These are phyloP conservation scores for Bromus sterilis DNA, from an alignment of 176 grass and related monocot species.

Conservation along the genomic window DNA sequence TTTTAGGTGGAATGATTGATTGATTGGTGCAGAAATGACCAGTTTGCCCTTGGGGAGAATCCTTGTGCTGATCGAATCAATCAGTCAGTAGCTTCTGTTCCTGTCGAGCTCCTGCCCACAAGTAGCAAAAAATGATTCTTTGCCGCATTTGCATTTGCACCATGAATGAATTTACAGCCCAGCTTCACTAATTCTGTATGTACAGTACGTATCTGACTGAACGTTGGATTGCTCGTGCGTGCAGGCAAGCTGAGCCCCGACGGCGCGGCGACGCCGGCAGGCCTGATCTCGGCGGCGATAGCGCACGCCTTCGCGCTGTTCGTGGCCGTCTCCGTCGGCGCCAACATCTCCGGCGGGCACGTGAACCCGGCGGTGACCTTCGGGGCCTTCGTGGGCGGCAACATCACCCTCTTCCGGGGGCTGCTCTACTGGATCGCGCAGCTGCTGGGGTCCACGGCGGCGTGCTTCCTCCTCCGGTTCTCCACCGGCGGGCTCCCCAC, in stretches of 20 bases:
- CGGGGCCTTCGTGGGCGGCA: slow-evolving; percentile 84
- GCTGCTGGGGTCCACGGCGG: slow-evolving; percentile 67
- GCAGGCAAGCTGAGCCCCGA: slow-evolving; percentile 70
- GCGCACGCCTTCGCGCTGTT: slow-evolving; percentile 86
- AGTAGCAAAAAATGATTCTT: neutral
- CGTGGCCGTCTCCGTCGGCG: slow-evolving; percentile 79
- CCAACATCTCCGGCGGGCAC: slow-evolving; percentile 98
- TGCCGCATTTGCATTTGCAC: neutral
- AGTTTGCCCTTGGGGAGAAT: neutral
- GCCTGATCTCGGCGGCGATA: slow-evolving; percentile 61
- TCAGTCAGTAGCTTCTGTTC: slow-evolving; percentile 3
- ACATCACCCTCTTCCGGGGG: slow-evolving; percentile 87
- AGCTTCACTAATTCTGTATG: neutral
- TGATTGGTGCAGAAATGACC: neutral
- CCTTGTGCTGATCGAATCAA: neutral
- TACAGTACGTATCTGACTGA: neutral
- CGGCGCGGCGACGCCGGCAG: slow-evolving; percentile 16
- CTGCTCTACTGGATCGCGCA: slow-evolving; percentile 91
- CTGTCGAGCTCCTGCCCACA: neutral
- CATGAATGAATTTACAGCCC: neutral
- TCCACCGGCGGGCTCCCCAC: slow-evolving; percentile 59
- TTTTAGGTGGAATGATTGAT: slow-evolving; percentile 2
- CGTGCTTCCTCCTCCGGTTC: slow-evolving; percentile 80
- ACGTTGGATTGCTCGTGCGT: neutral
- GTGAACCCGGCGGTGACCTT: slow-evolving; percentile 97